These are phyloP conservation scores for Botrytis cinerea DNA, from an alignment of 2,329 filamentous ascomycete genomes.

Conservation along the genomic window DNA sequence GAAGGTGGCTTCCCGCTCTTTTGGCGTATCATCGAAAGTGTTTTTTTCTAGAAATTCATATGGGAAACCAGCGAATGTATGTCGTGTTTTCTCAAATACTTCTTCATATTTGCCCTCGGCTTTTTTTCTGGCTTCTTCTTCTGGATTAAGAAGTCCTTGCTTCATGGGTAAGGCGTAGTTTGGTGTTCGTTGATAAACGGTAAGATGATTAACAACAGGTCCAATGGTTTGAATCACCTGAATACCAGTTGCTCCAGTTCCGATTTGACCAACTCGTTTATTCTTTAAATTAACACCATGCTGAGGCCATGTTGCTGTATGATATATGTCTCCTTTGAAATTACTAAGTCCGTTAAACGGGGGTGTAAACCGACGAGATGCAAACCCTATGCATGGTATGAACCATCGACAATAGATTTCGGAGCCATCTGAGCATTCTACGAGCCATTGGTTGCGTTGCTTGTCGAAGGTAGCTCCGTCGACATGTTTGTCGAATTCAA, in stretches of 20 bases:
- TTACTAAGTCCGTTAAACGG: conserved; percentile 34
- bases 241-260: conserved; percentile 35
- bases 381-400: conserved; percentile 36
- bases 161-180: conserved; percentile 45
- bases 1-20: conserved; percentile 44
- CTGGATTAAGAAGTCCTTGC: conserved; percentile 37
- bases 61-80: conserved; percentile 39
- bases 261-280: conserved; percentile 29
- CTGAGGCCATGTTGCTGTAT: conserved; percentile 33
- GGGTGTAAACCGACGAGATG: conserved; percentile 35
- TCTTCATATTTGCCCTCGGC: conserved; percentile 40
- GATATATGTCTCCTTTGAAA: conserved; percentile 36
- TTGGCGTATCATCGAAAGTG: conserved; percentile 40
- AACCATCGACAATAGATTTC: conserved; percentile 33
- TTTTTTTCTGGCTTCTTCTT: conserved; percentile 31
- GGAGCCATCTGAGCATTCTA: conserved; percentile 45
- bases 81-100: conserved; percentile 39
- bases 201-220: conserved; percentile 43
- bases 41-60: conserved; percentile 38
- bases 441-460: conserved; percentile 43
- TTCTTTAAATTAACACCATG: conserved; percentile 48
- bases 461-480: conserved; percentile 45
- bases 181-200: conserved; percentile 58
- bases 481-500: conserved; percentile 45
- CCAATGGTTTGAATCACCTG: conserved; percentile 33